Base-by-base conservation (phyloP, 306 rosid species). In the Amphicarpaea edgeworthii region DNA sequence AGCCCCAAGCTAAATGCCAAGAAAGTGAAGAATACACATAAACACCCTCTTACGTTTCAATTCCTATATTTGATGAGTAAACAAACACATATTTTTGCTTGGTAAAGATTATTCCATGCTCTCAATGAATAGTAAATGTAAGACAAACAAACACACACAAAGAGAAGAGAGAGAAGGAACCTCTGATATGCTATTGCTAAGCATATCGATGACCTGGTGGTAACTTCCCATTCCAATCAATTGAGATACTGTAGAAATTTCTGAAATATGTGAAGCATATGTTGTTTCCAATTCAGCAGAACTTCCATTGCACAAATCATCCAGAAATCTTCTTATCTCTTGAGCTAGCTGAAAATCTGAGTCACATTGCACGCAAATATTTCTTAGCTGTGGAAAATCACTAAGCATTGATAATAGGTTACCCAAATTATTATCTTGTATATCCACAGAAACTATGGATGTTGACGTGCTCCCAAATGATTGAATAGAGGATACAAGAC, bases 211-310 rank as follows among this genome's bases (percentile, higher is more conserved):
- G 69, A 24, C 17, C 49, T 23, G 68, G 17, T 8, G 8, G 55
- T 32, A 60, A 20, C 40, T 53, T 16, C 82, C 77, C 57, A 78
- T 37, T 70, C 61, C 45, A 60, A 78, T 61, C 28, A 70, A 16
- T 37, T 11, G 55, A 16, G 24, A 60, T 37, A 8, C 71, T 37
- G 16, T 6, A 12, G 82, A 46, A 59, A 15, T 7, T 5, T 26
- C 15, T 78, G 53, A 19, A 49, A 59, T 15, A 4, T 47, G 45
- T 21, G 12, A 50, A 11, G 45, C 17, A 37, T 10, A 14, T 32
- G 16, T 12, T 30, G 24, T 8, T 46, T 15, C 45, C 53, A 21
- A 10, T 15, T 46, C 21, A 62, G 16, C 6, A 6, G n/a, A n/a
- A n/a, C 59, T 32, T 32, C 3, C 19, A 16, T 10, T 28, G 62